Evolutionary conservation across 73 alveolate species (phyloP).

Genomic region (Paramecium biaurelia): DNA sequence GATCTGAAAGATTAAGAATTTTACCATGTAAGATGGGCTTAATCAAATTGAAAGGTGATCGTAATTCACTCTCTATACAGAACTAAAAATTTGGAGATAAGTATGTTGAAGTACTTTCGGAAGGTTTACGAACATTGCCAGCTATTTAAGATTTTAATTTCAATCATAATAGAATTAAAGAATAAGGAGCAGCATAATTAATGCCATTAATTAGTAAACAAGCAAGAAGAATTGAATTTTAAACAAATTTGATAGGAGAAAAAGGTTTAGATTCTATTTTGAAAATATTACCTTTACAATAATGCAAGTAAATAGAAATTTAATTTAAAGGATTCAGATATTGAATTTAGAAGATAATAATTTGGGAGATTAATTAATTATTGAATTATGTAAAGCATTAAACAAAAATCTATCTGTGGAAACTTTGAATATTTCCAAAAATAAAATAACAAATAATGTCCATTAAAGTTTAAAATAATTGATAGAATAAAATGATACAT

Average conservation of each 20-base stretch:
- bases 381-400: constrained; percentile 27
- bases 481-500: neutral
- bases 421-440: constrained; percentile 25
- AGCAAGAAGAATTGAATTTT: constrained; percentile 44
- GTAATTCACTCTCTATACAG: neutral
- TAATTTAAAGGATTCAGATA: constrained; percentile 2
- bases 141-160: constrained; percentile 32
- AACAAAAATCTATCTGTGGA: constrained; percentile 22
- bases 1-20: neutral
- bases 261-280: neutral
- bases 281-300: neutral
- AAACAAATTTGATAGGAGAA: neutral
- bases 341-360: constrained; percentile 51
- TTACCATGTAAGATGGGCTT: constrained; percentile 62
- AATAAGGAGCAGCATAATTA: constrained; percentile 17
- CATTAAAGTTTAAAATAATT: neutral
- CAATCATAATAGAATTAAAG: constrained; percentile 39
- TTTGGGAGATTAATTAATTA: constrained; percentile 24
- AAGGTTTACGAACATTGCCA: neutral
- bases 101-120: constrained; percentile 37
- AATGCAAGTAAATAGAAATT: neutral
- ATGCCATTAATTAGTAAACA: constrained; percentile 41
- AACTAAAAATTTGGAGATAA: constrained; percentile 55
- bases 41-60: constrained; percentile 1
- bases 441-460: neutral